phyloP scores from a whole-genome alignment of 2,329 filamentous ascomycete genomes.

The Samsoniella hepiali region DNA sequence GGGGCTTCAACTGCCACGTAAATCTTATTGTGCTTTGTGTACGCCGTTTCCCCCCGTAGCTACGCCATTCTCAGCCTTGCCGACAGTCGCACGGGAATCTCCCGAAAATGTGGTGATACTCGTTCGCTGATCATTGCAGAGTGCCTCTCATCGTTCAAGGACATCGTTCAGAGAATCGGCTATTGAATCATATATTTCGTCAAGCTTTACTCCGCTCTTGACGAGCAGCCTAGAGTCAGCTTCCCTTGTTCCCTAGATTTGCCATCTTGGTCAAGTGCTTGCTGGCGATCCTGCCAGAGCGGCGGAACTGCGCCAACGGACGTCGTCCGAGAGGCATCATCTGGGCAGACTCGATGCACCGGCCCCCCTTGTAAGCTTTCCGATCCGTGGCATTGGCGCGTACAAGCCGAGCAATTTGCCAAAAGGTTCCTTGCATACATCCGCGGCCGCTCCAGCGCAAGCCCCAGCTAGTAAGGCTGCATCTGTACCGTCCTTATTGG shows the following conservation, averaged over 20 bases:
- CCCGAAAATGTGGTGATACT: neutral
- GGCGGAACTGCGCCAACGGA: neutral
- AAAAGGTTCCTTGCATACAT: neutral
- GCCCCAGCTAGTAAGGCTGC: neutral
- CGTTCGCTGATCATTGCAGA: neutral
- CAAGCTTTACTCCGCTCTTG: no score
- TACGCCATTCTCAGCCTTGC: neutral
- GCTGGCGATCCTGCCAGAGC: neutral
- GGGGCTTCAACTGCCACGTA: neutral
- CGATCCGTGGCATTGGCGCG: neutral
- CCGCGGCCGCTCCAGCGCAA: neutral
- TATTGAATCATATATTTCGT: no score
- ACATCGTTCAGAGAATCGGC: no score
- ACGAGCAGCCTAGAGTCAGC: no score
- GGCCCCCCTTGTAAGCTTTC: neutral
- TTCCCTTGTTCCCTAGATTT: no score
- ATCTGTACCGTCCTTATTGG: neutral
- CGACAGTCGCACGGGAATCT: neutral
- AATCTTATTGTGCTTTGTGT: neutral
- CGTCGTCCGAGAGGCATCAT: neutral
- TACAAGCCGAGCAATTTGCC: neutral
- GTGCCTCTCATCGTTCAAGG: neutral
- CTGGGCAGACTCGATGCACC: neutral
- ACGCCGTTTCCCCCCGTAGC: neutral
- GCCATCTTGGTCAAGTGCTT: neutral